Conservation (phyloP, 495 filamentous ascomycete species). For the Clavariopsis aquatica region DNA sequence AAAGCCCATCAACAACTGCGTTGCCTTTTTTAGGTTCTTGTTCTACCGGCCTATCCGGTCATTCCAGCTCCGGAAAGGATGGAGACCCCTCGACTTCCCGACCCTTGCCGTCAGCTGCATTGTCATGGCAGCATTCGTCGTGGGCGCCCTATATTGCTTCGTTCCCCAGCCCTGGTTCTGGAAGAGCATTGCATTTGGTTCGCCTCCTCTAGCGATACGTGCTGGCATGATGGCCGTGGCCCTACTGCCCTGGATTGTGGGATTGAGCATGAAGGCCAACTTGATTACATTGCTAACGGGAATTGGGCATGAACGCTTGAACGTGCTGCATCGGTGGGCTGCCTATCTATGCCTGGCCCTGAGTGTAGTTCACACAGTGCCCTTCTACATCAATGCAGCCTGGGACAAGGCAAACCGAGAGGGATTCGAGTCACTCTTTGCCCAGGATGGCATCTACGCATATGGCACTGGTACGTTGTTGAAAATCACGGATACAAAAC, state of each 20-base stretch:
- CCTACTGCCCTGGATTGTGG: slow-evolving; percentile 92
- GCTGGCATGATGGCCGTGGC: slow-evolving; percentile 92
- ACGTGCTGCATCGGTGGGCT: slow-evolving; percentile 90
- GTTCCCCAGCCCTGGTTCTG: slow-evolving; percentile 83
- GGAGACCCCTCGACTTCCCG: slow-evolving; percentile 72
- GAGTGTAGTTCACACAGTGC: slow-evolving; percentile 77
- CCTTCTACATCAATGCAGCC: slow-evolving; percentile 86
- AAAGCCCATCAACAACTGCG: slow-evolving; percentile 67
- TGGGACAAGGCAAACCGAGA: slow-evolving; percentile 72
- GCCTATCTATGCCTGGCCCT: slow-evolving; percentile 86
- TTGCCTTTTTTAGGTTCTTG: slow-evolving; percentile 78
- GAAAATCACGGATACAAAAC: not conserved
- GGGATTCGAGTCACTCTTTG: slow-evolving; percentile 66
- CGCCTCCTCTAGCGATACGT: slow-evolving; percentile 85
- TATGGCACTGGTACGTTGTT: slow-evolving; percentile 69
- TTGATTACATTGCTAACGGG: slow-evolving; percentile 81
- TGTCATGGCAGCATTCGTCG: slow-evolving; percentile 63
- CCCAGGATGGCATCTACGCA: slow-evolving; percentile 60
- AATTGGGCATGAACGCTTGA: slow-evolving; percentile 88
- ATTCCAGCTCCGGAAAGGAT: slow-evolving; percentile 52
- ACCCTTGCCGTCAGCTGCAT: slow-evolving; percentile 69
- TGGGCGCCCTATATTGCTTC: slow-evolving; percentile 79
- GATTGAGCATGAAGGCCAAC: slow-evolving; percentile 88
- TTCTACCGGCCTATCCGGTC: slow-evolving; percentile 82
- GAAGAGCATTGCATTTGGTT: slow-evolving; percentile 77